A percentile compares a stretch with the other conserved stretches of the same genome.
These are phyloP conservation scores for Diplodia corticola DNA, from an alignment of 2,329 filamentous ascomycete genomes.

Conservation along the genomic window DNA sequence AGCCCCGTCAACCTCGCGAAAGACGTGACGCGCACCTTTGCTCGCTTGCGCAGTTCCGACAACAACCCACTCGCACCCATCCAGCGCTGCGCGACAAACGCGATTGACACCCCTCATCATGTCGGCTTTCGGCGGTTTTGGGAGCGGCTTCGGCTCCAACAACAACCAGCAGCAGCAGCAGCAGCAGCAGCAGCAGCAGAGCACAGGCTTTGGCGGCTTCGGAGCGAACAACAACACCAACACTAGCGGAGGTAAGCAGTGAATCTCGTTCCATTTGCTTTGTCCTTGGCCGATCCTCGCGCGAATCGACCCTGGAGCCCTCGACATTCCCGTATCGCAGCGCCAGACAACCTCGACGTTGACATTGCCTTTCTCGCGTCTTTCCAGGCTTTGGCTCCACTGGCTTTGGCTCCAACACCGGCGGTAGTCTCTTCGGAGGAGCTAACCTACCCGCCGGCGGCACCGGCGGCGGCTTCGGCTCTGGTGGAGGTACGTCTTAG, in stretches of 20 bases:
- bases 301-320: constrained; percentile 24
- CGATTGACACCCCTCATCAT: constrained; percentile 22
- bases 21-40: constrained; percentile 7
- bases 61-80: constrained; percentile 17
- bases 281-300: constrained; percentile 19
- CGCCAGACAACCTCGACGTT: constrained; percentile 27
- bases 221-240: constrained; percentile 41
- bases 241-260: constrained; percentile 27
- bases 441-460: constrained; percentile 28
- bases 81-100: not conserved
- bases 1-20: constrained; percentile 17
- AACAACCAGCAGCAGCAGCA: constrained; percentile 36
- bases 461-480: constrained; percentile 35
- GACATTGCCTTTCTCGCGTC: constrained; percentile 37
- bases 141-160: constrained; percentile 39
- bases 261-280: constrained; percentile 8
- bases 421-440: constrained; percentile 30
- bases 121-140: constrained; percentile 31
- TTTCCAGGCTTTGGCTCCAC: constrained; percentile 42
- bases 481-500: constrained; percentile 25
- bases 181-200: constrained; percentile 35
- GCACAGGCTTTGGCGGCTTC: constrained; percentile 45
- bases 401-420: constrained; percentile 32
- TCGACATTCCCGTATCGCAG: constrained; percentile 23
- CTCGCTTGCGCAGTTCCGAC: not conserved